phyloP scores from a whole-genome alignment of 2,329 filamentous ascomycete genomes.

The Venturiaceae sp. region DNA sequence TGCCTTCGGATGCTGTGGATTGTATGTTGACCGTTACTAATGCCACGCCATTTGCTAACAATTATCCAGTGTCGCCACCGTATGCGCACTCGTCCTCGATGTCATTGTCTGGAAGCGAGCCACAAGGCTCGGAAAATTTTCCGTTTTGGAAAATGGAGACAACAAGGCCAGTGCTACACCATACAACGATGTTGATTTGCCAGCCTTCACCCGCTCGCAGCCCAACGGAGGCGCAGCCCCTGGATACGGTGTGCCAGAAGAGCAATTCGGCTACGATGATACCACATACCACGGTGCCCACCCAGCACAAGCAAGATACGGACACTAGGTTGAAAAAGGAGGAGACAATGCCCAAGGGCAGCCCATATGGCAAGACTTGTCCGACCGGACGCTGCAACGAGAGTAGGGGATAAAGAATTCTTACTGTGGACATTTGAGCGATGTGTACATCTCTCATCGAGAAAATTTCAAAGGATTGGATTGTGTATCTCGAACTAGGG shows the following conservation, averaged over 20 bases:
- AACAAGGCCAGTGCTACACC: conserved; percentile 16
- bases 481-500: too few relatives aligned
- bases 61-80: conserved; percentile 28
- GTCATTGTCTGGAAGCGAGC: conserved; percentile 35
- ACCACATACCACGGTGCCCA: not conserved
- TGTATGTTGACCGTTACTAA: conserved; percentile 20
- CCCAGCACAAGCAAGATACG: not conserved
- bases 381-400: too few relatives aligned
- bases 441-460: too few relatives aligned
- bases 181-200: conserved; percentile 10
- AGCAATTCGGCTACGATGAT: conserved; percentile 28
- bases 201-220: conserved; percentile 18
- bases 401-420: too few relatives aligned
- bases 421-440: too few relatives aligned
- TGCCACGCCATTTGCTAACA: not conserved
- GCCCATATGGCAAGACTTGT: too few relatives aligned
- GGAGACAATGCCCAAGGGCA: too few relatives aligned
- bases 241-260: conserved; percentile 31
- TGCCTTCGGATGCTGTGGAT: conserved; percentile 41
- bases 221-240: conserved; percentile 16
- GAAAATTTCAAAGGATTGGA: too few relatives aligned
- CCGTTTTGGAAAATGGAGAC: conserved; percentile 33
- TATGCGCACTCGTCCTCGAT: conserved; percentile 40
- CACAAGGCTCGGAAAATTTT: conserved; percentile 37
- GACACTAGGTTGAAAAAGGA: not conserved